These are phyloP conservation scores for Aeschynomene evenia DNA, from an alignment of 306 rosid species.

Conservation along the genomic window DNA sequence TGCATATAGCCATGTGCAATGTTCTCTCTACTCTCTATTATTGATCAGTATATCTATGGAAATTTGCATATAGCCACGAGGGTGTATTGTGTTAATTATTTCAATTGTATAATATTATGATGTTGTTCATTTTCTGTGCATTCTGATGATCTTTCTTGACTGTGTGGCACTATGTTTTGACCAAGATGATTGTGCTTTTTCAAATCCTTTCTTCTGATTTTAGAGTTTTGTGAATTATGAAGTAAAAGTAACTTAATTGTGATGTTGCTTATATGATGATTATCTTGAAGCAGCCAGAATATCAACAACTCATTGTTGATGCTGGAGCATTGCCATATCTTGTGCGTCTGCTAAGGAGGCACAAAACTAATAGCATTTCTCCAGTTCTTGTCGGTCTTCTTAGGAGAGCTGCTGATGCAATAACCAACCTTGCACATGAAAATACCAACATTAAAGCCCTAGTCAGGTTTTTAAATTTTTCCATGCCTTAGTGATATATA, in stretches of 20 bases:
- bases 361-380: conserved; percentile 21
- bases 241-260: background rate
- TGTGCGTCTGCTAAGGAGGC: conserved; percentile 46
- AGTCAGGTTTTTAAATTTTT: conserved; percentile 48
- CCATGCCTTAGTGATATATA: background rate
- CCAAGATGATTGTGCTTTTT: background rate
- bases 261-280: conserved; percentile 9
- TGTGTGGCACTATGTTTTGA: background rate
- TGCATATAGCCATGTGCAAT: background rate
- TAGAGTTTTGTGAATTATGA: background rate
- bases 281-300: conserved; percentile 48
- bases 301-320: conserved; percentile 57
- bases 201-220: background rate
- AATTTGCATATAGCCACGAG: too few species aligned
- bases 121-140: background rate
- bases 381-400: conserved; percentile 41
- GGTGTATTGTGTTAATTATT: background rate
- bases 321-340: conserved; percentile 62
- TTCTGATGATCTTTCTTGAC: background rate
- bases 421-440: conserved; percentile 62
- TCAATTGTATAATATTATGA: background rate
- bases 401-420: conserved; percentile 60
- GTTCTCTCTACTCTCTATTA: background rate
- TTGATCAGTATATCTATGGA: background rate
- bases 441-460: conserved; percentile 47